Percentiles rank a stretch among this genome's conserved stretches.
Evolutionary conservation across 345 rosid genomes (phyloP).

Genomic region (Populus euphratica): DNA sequence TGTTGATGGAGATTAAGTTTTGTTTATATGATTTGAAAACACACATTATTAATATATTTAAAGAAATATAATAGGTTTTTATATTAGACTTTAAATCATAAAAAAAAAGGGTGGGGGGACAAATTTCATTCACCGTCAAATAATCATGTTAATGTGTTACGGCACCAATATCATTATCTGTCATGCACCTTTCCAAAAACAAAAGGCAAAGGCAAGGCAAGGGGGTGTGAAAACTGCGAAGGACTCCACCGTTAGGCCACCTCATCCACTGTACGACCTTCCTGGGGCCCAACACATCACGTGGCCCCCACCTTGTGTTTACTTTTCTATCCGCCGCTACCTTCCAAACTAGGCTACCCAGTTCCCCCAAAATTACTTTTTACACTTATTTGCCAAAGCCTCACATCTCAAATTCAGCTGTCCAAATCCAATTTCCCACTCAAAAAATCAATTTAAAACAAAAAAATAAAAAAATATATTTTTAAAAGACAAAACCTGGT

Average conservation of each 20-base stretch:
- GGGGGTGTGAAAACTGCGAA: not conserved
- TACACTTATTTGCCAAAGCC: not conserved
- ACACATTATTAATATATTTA: too few species aligned
- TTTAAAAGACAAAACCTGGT: too few species aligned
- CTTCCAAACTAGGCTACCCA: not conserved
- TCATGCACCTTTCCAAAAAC: not conserved
- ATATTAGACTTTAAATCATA: too few species aligned
- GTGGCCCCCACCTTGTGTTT: not conserved
- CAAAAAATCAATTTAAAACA: not conserved
- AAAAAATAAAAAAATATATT: too few species aligned
- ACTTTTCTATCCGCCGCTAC: not conserved
- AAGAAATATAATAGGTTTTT: too few species aligned
- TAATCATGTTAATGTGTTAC: too few species aligned
- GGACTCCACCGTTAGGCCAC: too few species aligned
- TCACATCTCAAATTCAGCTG: not conserved
- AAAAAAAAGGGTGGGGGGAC: too few species aligned
- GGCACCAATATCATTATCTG: not conserved
- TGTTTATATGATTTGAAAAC: too few species aligned
- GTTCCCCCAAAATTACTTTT: not conserved
- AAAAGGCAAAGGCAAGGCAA: too few species aligned
- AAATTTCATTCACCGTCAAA: too few species aligned
- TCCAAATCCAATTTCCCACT: conserved; percentile 2
- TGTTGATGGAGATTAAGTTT: too few species aligned
- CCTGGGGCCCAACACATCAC: conserved; percentile 18
- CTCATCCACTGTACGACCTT: not conserved